Percentiles rank a stretch among this genome's conserved stretches.
Conservation (phyloP, 2,329 filamentous ascomycete species). For the Ophiocordyceps camponoti-floridani region DNA sequence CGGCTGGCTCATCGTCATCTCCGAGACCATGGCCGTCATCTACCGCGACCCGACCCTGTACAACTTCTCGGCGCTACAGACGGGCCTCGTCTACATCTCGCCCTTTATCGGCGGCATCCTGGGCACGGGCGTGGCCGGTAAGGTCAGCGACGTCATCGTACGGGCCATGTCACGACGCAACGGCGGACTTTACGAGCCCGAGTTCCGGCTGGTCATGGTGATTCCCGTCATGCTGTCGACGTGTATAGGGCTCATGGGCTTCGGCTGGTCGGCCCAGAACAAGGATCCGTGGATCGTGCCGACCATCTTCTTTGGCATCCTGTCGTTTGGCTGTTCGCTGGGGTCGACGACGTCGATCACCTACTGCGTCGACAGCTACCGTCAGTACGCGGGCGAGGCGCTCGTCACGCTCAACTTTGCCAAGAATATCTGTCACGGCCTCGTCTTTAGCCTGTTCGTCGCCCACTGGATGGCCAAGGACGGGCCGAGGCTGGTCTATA, state of each 20-base stretch:
- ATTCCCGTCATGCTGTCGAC: constrained; percentile 63
- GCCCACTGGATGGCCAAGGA: constrained; percentile 63
- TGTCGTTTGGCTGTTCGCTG: constrained; percentile 82
- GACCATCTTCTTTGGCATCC: constrained; percentile 79
- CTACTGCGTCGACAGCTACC: constrained; percentile 83
- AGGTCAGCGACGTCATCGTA: constrained; percentile 72
- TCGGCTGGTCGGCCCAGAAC: constrained; percentile 76
- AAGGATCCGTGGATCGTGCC: constrained; percentile 76
- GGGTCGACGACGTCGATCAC: constrained; percentile 86
- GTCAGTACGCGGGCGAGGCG: constrained; percentile 85
- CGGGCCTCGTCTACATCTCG: constrained; percentile 75
- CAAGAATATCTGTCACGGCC: constrained; percentile 84
- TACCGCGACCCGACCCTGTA: constrained; percentile 55
- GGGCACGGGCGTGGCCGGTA: constrained; percentile 82
- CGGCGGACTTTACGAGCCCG: constrained; percentile 87
- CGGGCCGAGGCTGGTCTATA: constrained; percentile 61
- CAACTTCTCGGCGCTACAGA: constrained; percentile 64
- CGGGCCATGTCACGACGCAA: constrained; percentile 68
- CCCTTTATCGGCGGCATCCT: constrained; percentile 79
- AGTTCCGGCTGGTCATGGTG: constrained; percentile 82
- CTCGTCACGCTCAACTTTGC: constrained; percentile 86
- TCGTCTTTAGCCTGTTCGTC: constrained; percentile 80
- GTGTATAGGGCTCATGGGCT: constrained; percentile 77
- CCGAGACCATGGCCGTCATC: constrained; percentile 68
- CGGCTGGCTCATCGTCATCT: constrained; percentile 90